Base-by-base conservation (phyloP, 1,139 yeast genomes). In the Protomyces inouyei region DNA sequence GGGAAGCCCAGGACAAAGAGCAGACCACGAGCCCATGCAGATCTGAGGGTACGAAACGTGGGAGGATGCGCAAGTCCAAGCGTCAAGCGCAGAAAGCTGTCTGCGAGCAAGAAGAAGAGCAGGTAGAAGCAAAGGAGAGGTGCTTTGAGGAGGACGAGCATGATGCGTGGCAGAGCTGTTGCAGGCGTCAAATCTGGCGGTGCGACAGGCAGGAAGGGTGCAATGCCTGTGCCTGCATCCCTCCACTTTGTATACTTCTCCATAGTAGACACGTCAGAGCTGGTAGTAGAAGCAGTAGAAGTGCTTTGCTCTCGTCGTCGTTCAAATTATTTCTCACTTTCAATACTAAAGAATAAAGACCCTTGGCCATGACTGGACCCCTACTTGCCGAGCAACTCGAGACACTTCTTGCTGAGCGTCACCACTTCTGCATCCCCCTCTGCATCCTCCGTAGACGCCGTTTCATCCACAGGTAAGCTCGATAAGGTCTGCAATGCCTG, bases 401-500 rank as follows among this genome's bases (percentile, higher is more conserved):
- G 52, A 32, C 55, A 57, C 40, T 51, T 53, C 48, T 48, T 52
- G 18, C 64, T 52, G 14, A 64, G 53, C 36, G 60, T 53, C 38
- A 54, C 53, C 43, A 64, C 53, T 37, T 64, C 66, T 4, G 53
- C 64, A 36, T 64, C 66, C 5, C 64, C 57, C 21, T 43, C 48
- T 16, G 48, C 48, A 18, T 64, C 66, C 14, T 64, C 65, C 35
- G 45, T 60, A 10, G 54, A 52, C 32, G 48, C 51, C 32, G 52
- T 53, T 23, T 48, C 65, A 36, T 37, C 46, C 45, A 23, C 61
- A 12, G 67, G 70, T 65, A 53, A 64, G 40, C 57, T 67, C 40
- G 79, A 75, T 36, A 78, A 72, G 23, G 70, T 67, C 54, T 73
- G 72, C 35, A 78, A 73, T 48, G 73, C 72, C 38, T 71, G 70